Conservation (phyloP, 1,284 basidiomycete genomes). For the Irpex sp. region DNA sequence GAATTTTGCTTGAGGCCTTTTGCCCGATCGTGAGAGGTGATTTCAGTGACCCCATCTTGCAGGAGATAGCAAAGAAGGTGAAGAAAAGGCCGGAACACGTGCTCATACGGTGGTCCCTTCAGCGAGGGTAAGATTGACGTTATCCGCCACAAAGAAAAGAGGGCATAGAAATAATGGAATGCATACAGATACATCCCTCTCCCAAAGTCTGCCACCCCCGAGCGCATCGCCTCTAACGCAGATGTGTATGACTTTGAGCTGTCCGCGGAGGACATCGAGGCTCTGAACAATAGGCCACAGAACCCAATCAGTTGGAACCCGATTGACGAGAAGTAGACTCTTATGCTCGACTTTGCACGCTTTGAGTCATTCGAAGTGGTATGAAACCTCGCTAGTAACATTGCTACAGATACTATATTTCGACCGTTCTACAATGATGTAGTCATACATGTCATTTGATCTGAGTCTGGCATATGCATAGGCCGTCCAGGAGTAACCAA, state of each 20-base stretch:
- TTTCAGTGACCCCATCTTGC: not conserved
- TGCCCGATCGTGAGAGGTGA: not conserved
- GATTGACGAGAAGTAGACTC: not conserved
- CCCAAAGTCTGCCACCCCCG: not conserved
- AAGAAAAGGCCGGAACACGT: not conserved
- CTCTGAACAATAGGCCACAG: not conserved
- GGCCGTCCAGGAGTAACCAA: too few species aligned
- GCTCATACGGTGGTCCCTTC: not conserved
- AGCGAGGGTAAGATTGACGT: not conserved
- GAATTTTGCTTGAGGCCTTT: not conserved
- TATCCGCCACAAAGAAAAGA: not conserved
- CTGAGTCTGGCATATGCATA: too few species aligned
- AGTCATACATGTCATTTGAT: too few species aligned
- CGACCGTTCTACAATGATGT: too few species aligned
- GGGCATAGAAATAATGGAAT: not conserved
- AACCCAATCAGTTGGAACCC: not conserved
- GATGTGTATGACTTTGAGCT: not conserved
- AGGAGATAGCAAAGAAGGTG: not conserved
- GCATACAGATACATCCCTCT: not conserved
- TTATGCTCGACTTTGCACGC: too few species aligned
- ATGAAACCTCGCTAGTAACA: too few species aligned
- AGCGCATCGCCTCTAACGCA: not conserved
- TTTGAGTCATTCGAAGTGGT: too few species aligned
- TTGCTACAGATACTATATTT: too few species aligned
- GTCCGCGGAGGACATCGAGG: not conserved